phyloP scores from a whole-genome alignment of 805 yeast genomes.

The Pichia pseudocactophila region DNA sequence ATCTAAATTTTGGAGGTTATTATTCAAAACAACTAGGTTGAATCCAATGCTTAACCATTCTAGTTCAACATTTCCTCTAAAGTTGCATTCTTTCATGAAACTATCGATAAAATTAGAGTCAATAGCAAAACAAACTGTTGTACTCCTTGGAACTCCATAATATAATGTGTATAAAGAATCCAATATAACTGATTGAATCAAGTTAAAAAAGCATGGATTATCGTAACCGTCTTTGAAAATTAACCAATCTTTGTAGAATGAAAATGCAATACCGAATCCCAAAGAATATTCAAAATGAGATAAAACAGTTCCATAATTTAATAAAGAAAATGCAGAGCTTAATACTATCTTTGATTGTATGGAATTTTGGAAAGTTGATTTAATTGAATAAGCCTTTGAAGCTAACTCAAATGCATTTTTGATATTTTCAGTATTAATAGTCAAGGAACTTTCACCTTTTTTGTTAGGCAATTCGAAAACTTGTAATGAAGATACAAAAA shows the following conservation, averaged over 20 bases:
- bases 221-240: conserved; percentile 30
- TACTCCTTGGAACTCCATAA: conserved; percentile 34
- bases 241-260: conserved; percentile 51
- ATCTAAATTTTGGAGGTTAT: conserved; percentile 12
- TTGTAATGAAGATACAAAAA: conserved; percentile 34
- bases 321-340: conserved; percentile 30
- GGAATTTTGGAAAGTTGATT: conserved; percentile 23
- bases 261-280: conserved; percentile 43
- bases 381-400: conserved; percentile 30
- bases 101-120: conserved; percentile 13
- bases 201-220: conserved; percentile 26
- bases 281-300: conserved; percentile 54
- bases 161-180: conserved; percentile 46
- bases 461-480: conserved; percentile 25
- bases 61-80: conserved; percentile 7
- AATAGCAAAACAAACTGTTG: conserved; percentile 17
- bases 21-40: conserved; percentile 16
- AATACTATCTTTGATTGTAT: conserved; percentile 26
- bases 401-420: conserved; percentile 30
- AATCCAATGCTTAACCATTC: conserved; percentile 23
- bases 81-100: conserved; percentile 10
- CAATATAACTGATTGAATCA: conserved; percentile 37
- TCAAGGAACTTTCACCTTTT: conserved; percentile 10
- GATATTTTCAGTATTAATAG: conserved; percentile 27
- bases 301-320: conserved; percentile 49